These are phyloP conservation scores for Phlyctochytrium bullatum DNA, from an alignment of 192 early-diverging fungal genomes.

Conservation along the genomic window DNA sequence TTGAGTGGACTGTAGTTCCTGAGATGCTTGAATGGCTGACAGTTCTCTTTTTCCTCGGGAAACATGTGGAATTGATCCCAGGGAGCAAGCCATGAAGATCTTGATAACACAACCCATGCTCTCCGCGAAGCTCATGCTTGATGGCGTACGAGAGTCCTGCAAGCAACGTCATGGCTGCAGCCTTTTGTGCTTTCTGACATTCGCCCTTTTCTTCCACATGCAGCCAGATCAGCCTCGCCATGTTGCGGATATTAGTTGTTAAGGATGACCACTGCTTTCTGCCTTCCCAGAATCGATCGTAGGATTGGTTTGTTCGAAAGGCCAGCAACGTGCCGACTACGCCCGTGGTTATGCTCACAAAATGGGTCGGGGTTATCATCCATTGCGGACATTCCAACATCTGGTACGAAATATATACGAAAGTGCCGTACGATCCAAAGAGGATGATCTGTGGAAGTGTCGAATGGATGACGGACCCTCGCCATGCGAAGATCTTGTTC, in stretches of 20 bases:
- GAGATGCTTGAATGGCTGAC: neutral
- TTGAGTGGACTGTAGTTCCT: neutral
- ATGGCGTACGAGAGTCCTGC: constrained; percentile 65
- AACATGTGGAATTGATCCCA: constrained; percentile 36
- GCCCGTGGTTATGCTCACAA: neutral
- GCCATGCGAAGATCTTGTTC: neutral
- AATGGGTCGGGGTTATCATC: neutral
- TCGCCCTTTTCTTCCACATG: constrained; percentile 4
- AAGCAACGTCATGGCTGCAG: constrained; percentile 60
- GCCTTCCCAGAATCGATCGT: constrained; percentile 66
- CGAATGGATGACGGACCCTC: neutral
- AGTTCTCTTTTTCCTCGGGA: constrained; percentile 38
- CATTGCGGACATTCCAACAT: neutral
- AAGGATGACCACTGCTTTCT: constrained; percentile 73
- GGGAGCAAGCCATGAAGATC: constrained; percentile 42
- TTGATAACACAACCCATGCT: constrained; percentile 57
- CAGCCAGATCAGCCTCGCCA: constrained; percentile 65
- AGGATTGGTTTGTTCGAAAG: constrained; percentile 6
- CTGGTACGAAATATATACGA: neutral
- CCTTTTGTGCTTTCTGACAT: constrained; percentile 33
- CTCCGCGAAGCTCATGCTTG: constrained; percentile 75
- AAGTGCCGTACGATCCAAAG: neutral
- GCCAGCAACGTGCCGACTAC: neutral
- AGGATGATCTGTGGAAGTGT: constrained; percentile 1
- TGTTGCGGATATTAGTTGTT: constrained; percentile 58